These are phyloP conservation scores for Zymoseptoria pseudotritici DNA, from an alignment of 2,329 filamentous ascomycete genomes.

Conservation along the genomic window DNA sequence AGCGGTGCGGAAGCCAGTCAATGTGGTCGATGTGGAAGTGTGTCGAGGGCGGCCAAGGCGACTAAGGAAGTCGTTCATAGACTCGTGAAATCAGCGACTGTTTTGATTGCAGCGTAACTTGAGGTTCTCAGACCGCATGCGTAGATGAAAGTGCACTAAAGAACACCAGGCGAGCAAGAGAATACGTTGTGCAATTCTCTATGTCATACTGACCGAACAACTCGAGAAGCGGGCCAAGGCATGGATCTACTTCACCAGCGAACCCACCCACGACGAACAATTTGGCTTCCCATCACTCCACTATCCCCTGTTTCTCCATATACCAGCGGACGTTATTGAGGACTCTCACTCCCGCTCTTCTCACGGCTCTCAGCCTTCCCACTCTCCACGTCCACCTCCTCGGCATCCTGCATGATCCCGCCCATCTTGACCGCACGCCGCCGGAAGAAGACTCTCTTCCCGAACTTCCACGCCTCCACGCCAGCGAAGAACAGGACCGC, in stretches of 20 bases:
- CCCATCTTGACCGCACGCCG: neutral
- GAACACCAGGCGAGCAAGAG: too few relatives aligned
- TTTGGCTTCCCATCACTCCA: neutral
- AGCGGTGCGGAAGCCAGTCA: too few relatives aligned
- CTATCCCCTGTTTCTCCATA: neutral
- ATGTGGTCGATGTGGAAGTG: too few relatives aligned
- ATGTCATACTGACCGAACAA: too few relatives aligned
- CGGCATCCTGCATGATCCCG: neutral
- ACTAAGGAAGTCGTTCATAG: too few relatives aligned
- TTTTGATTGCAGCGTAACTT: too few relatives aligned
- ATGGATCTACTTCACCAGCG: neutral
- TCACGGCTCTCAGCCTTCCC: neutral
- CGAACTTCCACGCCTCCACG: slow-evolving; percentile 60
- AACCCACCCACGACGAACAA: neutral
- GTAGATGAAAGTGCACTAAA: too few relatives aligned
- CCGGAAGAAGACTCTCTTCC: slow-evolving; percentile 43
- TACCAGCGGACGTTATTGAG: neutral
- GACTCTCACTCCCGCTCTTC: neutral
- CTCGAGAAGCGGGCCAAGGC: neutral
- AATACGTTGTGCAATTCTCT: too few relatives aligned
- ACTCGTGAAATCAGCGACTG: too few relatives aligned
- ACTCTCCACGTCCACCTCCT: neutral
- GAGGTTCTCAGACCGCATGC: too few relatives aligned
- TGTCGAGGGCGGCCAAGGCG: too few relatives aligned
- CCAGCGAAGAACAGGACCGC: slow-evolving; percentile 51